phyloP scores from a whole-genome alignment of 2,329 filamentous ascomycete species.

The Penicillium sp. region DNA sequence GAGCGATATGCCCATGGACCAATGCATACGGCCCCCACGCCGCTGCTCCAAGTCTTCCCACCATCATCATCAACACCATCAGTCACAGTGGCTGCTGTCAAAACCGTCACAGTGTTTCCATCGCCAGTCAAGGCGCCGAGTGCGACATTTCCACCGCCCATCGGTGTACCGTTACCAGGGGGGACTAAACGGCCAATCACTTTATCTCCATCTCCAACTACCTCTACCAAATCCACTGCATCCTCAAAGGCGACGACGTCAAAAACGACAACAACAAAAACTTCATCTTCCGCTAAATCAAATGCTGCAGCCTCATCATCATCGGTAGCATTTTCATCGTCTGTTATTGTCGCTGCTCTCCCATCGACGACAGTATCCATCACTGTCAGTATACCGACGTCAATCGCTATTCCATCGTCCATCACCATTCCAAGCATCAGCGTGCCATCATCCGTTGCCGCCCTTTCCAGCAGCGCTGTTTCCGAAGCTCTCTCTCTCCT shows the following conservation, averaged over 20 bases:
- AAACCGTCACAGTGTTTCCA: slow-evolving; percentile 9
- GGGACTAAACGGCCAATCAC: slow-evolving; percentile 8
- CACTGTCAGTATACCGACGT: slow-evolving; percentile 1
- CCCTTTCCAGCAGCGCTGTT: neutral
- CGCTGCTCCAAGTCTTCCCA: neutral
- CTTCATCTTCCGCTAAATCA: neutral
- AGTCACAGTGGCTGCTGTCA: neutral
- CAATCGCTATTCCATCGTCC: slow-evolving; percentile 1
- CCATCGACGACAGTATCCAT: slow-evolving; percentile 5
- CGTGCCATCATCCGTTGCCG: neutral
- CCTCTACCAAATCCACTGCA: neutral
- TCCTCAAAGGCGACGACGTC: neutral
- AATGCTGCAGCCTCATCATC: neutral
- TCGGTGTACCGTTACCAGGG: neutral
- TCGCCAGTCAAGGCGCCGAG: slow-evolving; percentile 1
- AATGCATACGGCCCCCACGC: neutral
- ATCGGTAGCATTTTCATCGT: neutral
- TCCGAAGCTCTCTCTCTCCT: neutral
- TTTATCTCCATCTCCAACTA: neutral
- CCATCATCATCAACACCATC: neutral
- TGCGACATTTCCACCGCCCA: neutral
- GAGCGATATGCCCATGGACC: slow-evolving; percentile 1
- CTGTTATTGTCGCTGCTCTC: slow-evolving; percentile 2
- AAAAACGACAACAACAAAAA: neutral
- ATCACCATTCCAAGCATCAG: neutral